Conservation (phyloP, 78 protist species). For the Anaeramoeba flamelloides region DNA sequence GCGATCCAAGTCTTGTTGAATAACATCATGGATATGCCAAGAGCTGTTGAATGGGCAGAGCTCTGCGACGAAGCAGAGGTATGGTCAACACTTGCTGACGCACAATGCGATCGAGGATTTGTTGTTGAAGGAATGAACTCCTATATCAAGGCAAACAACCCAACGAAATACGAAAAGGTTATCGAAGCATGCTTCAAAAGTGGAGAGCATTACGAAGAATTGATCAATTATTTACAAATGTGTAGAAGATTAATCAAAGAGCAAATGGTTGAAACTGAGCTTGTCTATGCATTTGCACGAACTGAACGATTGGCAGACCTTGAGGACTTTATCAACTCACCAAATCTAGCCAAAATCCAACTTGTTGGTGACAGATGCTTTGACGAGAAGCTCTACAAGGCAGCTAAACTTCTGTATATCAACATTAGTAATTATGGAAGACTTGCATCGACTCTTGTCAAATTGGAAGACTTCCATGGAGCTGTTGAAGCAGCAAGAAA, state of each 20-base stretch:
- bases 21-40: conserved; percentile 50
- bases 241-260: conserved; percentile 65
- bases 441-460: conserved; percentile 79
- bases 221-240: conserved; percentile 76
- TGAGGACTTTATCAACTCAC: conserved; percentile 84
- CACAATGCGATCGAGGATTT: conserved; percentile 62
- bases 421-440: conserved; percentile 61
- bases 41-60: conserved; percentile 91
- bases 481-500: conserved; percentile 97
- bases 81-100: conserved; percentile 72
- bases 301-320: conserved; percentile 77
- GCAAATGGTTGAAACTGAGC: conserved; percentile 77
- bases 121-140: conserved; percentile 55
- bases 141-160: conserved; percentile 67
- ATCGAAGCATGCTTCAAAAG: conserved; percentile 44
- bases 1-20: conserved; percentile 63
- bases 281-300: conserved; percentile 79
- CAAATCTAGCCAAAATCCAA: conserved; percentile 46
- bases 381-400: conserved; percentile 68
- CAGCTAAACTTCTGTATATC: conserved; percentile 85
- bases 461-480: conserved; percentile 50
- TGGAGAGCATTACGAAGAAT: conserved; percentile 36
- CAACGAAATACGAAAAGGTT: conserved; percentile 32
- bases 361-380: conserved; percentile 81
- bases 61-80: conserved; percentile 64